phyloP scores from a whole-genome alignment of 495 filamentous ascomycete species.

The Podospora sp. region DNA sequence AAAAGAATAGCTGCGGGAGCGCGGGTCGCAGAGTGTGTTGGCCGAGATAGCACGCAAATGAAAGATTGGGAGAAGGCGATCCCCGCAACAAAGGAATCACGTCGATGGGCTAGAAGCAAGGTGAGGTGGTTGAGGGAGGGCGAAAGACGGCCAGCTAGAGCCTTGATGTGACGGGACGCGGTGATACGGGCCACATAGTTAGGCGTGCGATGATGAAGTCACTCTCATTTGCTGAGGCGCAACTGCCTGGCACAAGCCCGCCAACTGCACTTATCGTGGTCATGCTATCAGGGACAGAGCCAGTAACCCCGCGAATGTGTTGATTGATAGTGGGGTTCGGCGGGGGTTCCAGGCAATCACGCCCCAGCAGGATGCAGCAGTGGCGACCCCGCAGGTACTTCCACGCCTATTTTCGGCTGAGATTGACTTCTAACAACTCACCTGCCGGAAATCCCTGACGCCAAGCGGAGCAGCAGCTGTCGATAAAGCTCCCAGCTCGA shows the following conservation, averaged over 20 bases:
- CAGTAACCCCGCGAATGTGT: conserved; percentile 19
- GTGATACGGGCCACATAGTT: conserved; percentile 19
- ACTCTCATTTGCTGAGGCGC: conserved; percentile 19
- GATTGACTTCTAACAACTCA: background rate
- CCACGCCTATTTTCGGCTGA: background rate
- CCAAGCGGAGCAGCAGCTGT: background rate
- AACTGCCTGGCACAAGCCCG: background rate
- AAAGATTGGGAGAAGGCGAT: background rate
- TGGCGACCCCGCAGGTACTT: background rate
- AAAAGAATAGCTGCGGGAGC: conserved; percentile 3
- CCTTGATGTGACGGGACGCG: conserved; percentile 8
- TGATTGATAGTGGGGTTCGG: conserved; percentile 29
- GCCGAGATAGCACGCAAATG: conserved; percentile 2
- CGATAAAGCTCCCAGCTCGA: background rate
- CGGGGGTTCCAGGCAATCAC: conserved; percentile 2
- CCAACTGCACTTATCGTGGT: background rate
- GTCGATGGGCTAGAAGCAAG: background rate
- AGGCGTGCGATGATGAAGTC: conserved; percentile 27
- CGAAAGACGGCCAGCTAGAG: background rate
- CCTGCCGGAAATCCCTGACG: background rate
- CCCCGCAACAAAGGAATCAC: background rate
- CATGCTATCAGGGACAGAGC: conserved; percentile 25
- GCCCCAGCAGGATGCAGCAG: conserved; percentile 4
- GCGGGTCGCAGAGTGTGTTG: background rate
- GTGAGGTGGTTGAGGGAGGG: conserved; percentile 14